A percentile compares a stretch with the other conserved stretches of the same genome.
Evolutionary conservation across 768 basidiomycete species (phyloP).

Genomic region (Pilatotrama ljubarskyi): DNA sequence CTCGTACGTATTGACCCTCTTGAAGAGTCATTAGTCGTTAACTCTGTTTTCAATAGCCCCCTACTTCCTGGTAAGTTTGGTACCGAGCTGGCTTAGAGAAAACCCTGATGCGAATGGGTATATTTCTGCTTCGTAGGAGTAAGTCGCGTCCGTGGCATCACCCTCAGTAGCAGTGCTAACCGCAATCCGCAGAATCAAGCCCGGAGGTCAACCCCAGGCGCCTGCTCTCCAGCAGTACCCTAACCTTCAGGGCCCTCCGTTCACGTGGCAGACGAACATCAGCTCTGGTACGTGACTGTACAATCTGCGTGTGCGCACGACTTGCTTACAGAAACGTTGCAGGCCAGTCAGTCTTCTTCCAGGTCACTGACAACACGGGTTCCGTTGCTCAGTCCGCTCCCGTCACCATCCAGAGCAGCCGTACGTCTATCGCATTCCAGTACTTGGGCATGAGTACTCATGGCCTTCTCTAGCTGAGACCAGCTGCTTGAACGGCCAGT

Average conservation of each 20-base stretch:
- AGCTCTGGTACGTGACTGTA: constrained; percentile 39
- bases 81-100: background rate
- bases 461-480: constrained; percentile 30
- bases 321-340: background rate
- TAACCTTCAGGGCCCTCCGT: constrained; percentile 36
- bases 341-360: constrained; percentile 59
- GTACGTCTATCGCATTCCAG: constrained; percentile 42
- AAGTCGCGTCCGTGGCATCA: constrained; percentile 33
- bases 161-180: background rate
- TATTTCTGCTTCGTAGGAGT: constrained; percentile 12
- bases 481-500: constrained; percentile 38
- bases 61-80: constrained; percentile 59
- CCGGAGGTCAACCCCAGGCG: constrained; percentile 47
- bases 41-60: constrained; percentile 45
- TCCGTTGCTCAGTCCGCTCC: constrained; percentile 46
- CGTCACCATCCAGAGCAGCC: constrained; percentile 47
- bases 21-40: background rate
- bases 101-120: background rate
- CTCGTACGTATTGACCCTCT: constrained; percentile 39
- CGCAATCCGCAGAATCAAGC: constrained; percentile 46
- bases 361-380: constrained; percentile 64
- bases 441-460: constrained; percentile 12
- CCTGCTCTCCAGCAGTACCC: constrained; percentile 49
- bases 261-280: constrained; percentile 59
- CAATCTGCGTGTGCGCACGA: background rate